Conservation (phyloP, 148 eudicot species). For the Chenopodium formosanum region DNA sequence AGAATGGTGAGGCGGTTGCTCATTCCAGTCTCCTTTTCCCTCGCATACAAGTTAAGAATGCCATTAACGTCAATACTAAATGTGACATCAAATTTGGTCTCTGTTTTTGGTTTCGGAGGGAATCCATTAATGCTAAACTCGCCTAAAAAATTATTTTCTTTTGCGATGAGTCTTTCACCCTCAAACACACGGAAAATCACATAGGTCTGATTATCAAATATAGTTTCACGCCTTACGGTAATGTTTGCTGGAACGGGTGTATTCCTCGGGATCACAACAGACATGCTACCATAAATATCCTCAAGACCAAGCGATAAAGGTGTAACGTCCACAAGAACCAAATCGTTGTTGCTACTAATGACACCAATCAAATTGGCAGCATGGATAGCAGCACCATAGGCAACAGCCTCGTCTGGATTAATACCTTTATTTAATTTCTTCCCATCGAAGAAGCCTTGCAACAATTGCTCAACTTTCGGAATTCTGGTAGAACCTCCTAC, state of each 20-base stretch:
- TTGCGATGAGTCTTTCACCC: slow-evolving; percentile 18
- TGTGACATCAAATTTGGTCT: neutral
- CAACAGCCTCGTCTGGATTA: slow-evolving; percentile 22
- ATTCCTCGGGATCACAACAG: slow-evolving; percentile 8
- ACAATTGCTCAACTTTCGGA: slow-evolving; percentile 17
- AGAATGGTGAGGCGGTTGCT: slow-evolving; percentile 17
- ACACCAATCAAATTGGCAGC: slow-evolving; percentile 22
- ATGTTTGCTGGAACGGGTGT: slow-evolving; percentile 11
- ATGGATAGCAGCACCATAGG: slow-evolving; percentile 29
- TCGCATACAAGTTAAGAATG: slow-evolving; percentile 18
- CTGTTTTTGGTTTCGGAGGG: slow-evolving; percentile 16
- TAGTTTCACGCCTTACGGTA: neutral
- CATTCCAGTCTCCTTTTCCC: neutral
- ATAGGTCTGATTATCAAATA: neutral
- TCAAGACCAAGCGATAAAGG: slow-evolving; percentile 18
- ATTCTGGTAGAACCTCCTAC: slow-evolving; percentile 29
- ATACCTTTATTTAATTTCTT: slow-evolving; percentile 7
- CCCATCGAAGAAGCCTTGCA: slow-evolving; percentile 11
- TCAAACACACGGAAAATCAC: neutral
- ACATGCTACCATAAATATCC: neutral
- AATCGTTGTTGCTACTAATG: neutral
- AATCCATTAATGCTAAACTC: neutral
- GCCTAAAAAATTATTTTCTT: slow-evolving; percentile 26
- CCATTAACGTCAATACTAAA: slow-evolving; percentile 26
- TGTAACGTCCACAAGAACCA: slow-evolving; percentile 3